Base-by-base conservation (phyloP, 2,329 filamentous ascomycete species). In the Cytospora paraplurivora region DNA sequence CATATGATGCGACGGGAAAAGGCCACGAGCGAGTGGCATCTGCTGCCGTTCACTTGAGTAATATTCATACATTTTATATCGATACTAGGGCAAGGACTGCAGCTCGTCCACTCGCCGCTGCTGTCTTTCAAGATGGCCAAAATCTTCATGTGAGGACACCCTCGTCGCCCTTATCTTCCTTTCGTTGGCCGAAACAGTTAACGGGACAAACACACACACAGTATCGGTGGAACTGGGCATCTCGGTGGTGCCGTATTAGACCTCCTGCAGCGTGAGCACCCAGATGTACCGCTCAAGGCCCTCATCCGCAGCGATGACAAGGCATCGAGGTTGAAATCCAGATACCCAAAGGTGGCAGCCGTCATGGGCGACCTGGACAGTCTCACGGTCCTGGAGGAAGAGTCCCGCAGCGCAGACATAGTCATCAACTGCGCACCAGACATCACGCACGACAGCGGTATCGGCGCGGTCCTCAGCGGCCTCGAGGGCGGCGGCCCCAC, bases 341-440 rank as follows among this genome's bases (percentile, higher is more conserved):
- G 64, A 49, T 68, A 67, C 21, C 56, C 63, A 7, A 44, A 35
- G 8, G 66, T 66, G 7, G 55, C 60, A 27, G 54, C 51, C 27
- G 52, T 59, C 21, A 32, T 67, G 32, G 67, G 67, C 41, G 59
- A 62, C 35, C 44, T 65, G 11, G 44, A 38, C 12, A 59, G 44
- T 13, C 15, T 65, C 19, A 51, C 62, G 21, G 19, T 27, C 1
- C 59, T 59, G 38, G 44, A 59, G 21, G 56, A 33, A 8, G 47
- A 38, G 15, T 51, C 62, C 6, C 56, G 63, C 19, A 55, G 56
- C n/a, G 62, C 62, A 34, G 62, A 67, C 38, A 66, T 68, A 15
- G 67, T 67, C 35, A 52, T 67, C 34, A 68, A 67, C 33, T 57
- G 52, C 1, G 63, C 63, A 5, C 66, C 66, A 21, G 67, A 64